phyloP scores from a whole-genome alignment of 2,329 filamentous ascomycete species.

The Apiospora arundinis region DNA sequence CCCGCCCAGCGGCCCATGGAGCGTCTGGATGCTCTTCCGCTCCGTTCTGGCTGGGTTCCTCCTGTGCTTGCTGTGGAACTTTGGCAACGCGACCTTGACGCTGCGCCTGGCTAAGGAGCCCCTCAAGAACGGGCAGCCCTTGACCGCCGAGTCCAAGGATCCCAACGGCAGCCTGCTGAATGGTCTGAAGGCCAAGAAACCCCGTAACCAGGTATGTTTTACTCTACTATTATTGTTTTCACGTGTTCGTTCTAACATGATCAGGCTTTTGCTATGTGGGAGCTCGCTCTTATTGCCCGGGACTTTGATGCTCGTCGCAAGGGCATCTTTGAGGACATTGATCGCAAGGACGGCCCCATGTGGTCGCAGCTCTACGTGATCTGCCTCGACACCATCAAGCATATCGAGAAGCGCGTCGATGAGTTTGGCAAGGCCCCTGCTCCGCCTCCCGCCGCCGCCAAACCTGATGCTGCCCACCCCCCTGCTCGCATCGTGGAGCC shows the following conservation, averaged over 20 bases:
- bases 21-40: constrained; percentile 59
- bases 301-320: constrained; percentile 77
- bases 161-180: constrained; percentile 89
- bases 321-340: constrained; percentile 85
- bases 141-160: constrained; percentile 86
- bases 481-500: constrained; percentile 47
- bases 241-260: neutral
- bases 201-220: constrained; percentile 67
- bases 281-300: constrained; percentile 80
- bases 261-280: constrained; percentile 88
- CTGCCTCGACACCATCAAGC: constrained; percentile 73
- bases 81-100: constrained; percentile 78
- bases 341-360: constrained; percentile 77
- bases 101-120: constrained; percentile 82
- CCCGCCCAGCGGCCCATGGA: constrained; percentile 63
- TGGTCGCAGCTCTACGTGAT: constrained; percentile 80
- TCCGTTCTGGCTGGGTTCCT: constrained; percentile 69
- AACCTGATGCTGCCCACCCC: constrained; percentile 32
- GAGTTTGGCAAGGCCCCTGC: constrained; percentile 58
- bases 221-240: neutral
- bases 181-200: constrained; percentile 83
- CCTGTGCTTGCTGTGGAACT: constrained; percentile 76
- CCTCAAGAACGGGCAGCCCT: constrained; percentile 81
- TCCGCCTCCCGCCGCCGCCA: constrained; percentile 39
- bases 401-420: constrained; percentile 71